Conservation (phyloP, 805 yeast genomes). For the Candida stauntonica region DNA sequence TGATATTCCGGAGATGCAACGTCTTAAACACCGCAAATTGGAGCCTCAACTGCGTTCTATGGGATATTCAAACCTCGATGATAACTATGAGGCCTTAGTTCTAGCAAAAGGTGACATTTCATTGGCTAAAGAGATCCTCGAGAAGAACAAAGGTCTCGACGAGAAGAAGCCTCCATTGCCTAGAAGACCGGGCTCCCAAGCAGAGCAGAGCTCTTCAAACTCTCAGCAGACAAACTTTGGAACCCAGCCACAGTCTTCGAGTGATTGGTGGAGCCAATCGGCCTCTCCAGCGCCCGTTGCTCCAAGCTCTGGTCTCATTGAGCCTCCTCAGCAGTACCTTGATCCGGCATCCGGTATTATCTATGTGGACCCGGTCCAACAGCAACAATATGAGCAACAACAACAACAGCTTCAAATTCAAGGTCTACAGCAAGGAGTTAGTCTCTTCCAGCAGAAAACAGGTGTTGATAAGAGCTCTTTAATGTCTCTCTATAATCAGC, state of each 20-base stretch:
- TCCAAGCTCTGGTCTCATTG: conserved; percentile 24
- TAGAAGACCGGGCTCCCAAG: conserved; percentile 26
- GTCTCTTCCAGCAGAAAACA: too few relatives aligned
- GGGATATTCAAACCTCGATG: conserved; percentile 56
- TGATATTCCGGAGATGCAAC: conserved; percentile 49
- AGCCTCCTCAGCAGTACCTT: conserved; percentile 61
- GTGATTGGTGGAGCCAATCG: conserved; percentile 28
- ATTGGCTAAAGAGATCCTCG: conserved; percentile 53
- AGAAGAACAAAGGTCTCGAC: conserved; percentile 30
- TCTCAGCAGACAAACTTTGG: conserved; percentile 1
- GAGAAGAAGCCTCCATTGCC: conserved; percentile 50
- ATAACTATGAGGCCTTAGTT: conserved; percentile 58
- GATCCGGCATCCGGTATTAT: conserved; percentile 70
- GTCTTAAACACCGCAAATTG: conserved; percentile 45
- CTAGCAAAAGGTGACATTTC: conserved; percentile 56
- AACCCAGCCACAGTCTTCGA: conserved; percentile 6
- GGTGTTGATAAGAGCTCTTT: conserved; percentile 18
- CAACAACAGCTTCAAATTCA: conserved; percentile 21
- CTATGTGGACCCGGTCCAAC: conserved; percentile 66
- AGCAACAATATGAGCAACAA: conserved; percentile 30
- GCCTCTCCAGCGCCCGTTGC: conserved; percentile 26
- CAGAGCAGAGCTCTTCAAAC: not conserved
- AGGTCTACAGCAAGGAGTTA: conserved; percentile 12
- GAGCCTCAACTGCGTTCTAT: conserved; percentile 45
- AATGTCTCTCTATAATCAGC: conserved; percentile 29